Conservation (phyloP, 495 filamentous ascomycete genomes). For the Tetracladium setigerum region DNA sequence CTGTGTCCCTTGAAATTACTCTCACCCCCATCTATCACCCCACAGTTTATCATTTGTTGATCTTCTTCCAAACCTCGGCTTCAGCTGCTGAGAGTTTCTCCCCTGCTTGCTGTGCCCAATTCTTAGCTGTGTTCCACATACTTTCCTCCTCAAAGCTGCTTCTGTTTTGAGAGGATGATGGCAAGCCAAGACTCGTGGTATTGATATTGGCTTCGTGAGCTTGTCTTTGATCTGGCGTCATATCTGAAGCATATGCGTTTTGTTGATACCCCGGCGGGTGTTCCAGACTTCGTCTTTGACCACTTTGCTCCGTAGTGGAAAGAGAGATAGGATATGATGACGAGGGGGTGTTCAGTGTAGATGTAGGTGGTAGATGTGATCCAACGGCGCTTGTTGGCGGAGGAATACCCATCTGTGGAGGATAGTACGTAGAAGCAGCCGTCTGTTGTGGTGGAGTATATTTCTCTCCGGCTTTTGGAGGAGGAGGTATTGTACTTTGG, state of each 20-base stretch:
- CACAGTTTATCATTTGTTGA: conserved; percentile 28
- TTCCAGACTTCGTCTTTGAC: conserved; percentile 25
- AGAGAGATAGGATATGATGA: conserved; percentile 15
- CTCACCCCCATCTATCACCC: background rate
- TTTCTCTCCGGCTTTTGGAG: conserved; percentile 38
- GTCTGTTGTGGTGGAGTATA: conserved; percentile 23
- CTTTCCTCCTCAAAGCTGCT: conserved; percentile 17
- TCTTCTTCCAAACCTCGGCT: conserved; percentile 48
- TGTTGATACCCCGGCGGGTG: conserved; percentile 43
- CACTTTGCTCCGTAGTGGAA: conserved; percentile 3
- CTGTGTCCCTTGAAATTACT: background rate
- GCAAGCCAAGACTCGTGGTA: conserved; percentile 6
- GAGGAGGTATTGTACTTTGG: conserved; percentile 33
- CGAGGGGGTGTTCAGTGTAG: conserved; percentile 15
- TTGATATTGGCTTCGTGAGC: conserved; percentile 11
- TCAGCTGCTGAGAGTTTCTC: conserved; percentile 45
- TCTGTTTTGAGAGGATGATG: conserved; percentile 14
- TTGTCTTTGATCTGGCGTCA: conserved; percentile 21
- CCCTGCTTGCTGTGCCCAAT: conserved; percentile 43
- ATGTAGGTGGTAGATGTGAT: conserved; percentile 11
- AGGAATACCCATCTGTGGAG: conserved; percentile 21
- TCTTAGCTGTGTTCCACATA: conserved; percentile 37
- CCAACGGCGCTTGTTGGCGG: conserved; percentile 11
- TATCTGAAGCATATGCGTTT: conserved; percentile 35
- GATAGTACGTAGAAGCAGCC: conserved; percentile 14